Evolutionary conservation across 441 rosid genomes (phyloP), one percentile per base, ranked within the genome.

Genomic region (Populus hybrid): DNA sequence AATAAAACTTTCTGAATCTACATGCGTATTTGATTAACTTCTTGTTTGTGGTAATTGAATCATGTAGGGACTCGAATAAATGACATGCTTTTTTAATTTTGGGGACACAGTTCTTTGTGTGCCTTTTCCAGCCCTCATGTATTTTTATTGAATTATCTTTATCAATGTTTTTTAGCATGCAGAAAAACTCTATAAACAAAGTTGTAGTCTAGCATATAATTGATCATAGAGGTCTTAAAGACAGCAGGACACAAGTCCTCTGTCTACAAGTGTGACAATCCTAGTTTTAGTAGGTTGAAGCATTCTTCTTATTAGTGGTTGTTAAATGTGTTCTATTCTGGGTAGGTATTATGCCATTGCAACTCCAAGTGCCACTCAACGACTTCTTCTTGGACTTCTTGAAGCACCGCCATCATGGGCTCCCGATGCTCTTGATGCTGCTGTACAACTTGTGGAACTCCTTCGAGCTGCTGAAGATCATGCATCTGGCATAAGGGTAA

Each of bases 401-500:
- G 99, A 96, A 88, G 99, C 99, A 61, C 99, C 98, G 0, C 99
- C 99, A 18, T 96, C 99, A 12, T 96, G 99, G 99, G 99, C 99
- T 73, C 99, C 99, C 1, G 99, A 96, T 89, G 99, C 99, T 73
- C 98, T 96, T 75, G 99, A 96, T 92, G 99, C 99, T 77, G 98
- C 99, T 75, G 99, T 96, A 64, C 99, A 96, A 86, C 99, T 96
- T 74, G 98, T 96, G 83, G 99, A 96, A 87, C 98, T 96, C 74
- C 99, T 96, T 73, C 96, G 98, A 74, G 99, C 98, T 65, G 98
- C 99, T 24, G 99, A 96, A 83, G 99, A 96, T 79, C 93, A 96
- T 82, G 96, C 98, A 76, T 89, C 97, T 81, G 98, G 98, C 79
- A 90, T 94, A 84, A 88, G 97, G 89, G 99, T 96, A 87, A 97